Percentiles rank a stretch among this genome's conserved stretches.
Evolutionary conservation across 306 rosid species (phyloP).

Genomic region (Cucurbita argyrosperma): DNA sequence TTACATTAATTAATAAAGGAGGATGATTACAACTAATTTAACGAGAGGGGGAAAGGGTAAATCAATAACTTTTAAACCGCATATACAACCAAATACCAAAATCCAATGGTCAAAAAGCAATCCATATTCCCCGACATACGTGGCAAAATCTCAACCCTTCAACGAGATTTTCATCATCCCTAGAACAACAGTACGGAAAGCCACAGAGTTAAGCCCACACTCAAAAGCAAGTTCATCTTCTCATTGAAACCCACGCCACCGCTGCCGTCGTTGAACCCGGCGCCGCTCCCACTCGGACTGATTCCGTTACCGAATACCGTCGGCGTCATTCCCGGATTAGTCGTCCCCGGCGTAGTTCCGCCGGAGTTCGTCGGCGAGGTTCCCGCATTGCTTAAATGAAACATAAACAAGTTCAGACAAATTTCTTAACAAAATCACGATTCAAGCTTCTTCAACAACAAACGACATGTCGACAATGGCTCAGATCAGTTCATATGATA

Average conservation of each 20-base stretch:
- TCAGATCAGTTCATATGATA: neutral
- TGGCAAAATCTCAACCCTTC: conserved; percentile 34
- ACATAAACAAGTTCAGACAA: neutral
- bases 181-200: conserved; percentile 16
- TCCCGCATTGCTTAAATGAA: neutral
- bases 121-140: conserved; percentile 6
- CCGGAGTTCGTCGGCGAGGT: conserved; percentile 7
- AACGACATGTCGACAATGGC: neutral
- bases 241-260: conserved; percentile 14
- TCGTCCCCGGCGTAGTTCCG: conserved; percentile 6
- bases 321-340: conserved; percentile 17
- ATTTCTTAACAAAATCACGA: neutral
- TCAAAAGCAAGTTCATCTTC: neutral
- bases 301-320: conserved; percentile 36
- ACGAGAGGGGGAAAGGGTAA: no score
- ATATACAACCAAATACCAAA: conserved; percentile 7
- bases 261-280: conserved; percentile 10
- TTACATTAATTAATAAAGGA: no score
- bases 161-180: conserved; percentile 20
- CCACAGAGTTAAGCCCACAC: conserved; percentile 23
- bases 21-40: no score
- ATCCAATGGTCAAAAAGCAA: neutral
- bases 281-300: conserved; percentile 44
- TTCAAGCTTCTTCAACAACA: neutral
- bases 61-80: no score